Conservation (phyloP, 208 protist genomes). For the Porcisia hertigi region DNA sequence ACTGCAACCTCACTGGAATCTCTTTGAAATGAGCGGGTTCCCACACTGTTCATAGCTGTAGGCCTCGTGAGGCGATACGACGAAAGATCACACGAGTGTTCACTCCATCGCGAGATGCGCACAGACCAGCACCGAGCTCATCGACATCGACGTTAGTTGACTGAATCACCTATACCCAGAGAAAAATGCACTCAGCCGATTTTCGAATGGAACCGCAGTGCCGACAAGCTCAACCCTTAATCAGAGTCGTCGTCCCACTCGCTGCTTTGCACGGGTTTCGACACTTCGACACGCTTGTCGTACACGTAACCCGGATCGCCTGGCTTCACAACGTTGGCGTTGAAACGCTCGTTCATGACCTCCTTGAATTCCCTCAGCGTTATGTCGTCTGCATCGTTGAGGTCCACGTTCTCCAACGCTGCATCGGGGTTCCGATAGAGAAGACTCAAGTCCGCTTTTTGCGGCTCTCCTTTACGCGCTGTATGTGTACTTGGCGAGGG, state of each 20-base stretch:
- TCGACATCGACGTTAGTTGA: neutral
- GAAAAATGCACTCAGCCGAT: neutral
- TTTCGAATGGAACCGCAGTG: neutral
- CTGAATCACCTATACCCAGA: neutral
- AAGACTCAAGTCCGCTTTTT: slow-evolving; percentile 87
- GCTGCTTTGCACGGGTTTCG: slow-evolving; percentile 63
- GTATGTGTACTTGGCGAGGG: neutral
- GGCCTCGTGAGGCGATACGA: neutral
- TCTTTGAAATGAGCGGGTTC: neutral
- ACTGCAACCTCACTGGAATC: neutral
- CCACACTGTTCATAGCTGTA: neutral
- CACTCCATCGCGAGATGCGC: neutral
- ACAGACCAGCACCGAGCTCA: neutral
- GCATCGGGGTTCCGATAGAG: slow-evolving; percentile 89
- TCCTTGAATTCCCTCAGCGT: slow-evolving; percentile 89
- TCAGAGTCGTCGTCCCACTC: slow-evolving; percentile 85
- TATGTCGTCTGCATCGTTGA: slow-evolving; percentile 89
- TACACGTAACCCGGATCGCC: slow-evolving; percentile 86
- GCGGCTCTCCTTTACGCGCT: slow-evolving; percentile 15
- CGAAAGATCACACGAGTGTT: neutral
- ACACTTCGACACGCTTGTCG: slow-evolving; percentile 79
- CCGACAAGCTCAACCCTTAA: neutral
- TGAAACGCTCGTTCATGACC: slow-evolving; percentile 85
- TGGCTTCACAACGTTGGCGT: slow-evolving; percentile 66
- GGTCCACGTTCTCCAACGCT: slow-evolving; percentile 84